Evolutionary conservation across 331 rosid species (phyloP), one percentile per base, ranked within the genome.

Genomic region (Stylosanthes scabra): DNA sequence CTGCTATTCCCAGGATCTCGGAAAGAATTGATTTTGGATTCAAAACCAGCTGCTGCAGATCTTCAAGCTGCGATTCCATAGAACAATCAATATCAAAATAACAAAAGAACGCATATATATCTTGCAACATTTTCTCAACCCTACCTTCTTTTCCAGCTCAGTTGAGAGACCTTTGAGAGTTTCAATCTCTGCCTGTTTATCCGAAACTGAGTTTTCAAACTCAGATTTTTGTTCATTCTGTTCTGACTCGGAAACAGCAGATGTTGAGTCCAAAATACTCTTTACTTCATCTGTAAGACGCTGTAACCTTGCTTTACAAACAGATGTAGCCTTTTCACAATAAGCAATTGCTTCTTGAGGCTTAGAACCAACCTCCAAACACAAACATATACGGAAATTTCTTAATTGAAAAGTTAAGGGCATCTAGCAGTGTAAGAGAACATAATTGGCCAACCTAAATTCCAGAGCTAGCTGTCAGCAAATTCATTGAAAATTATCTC

Each of bases 61-160:
- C 99, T 82, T 95, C 99, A 80, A 95, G 97, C 99, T 95, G 91
- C 82, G 87, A 71, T 46, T 45, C 70, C 74, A 70, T 56, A 11
- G n/a, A n/a, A n/a, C 70, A 37, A 44, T 62, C 66, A 27, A 47
- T 34, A 66, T 28, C 49, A 62, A 80, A 68, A 57, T 12, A 67
- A 47, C 59, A 67, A 40, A 46, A 57, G 6, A 41, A 27, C 55
- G 50, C 15, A 60, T 10, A 29, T 45, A 64, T 9, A 54, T 20
- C 61, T 55, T 29, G 20, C 50, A 7, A 14, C 10, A 58, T 46
- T 70, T 74, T 15, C 52, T 25, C 41, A 50, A 44, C 49, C 41
- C 42, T 59, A 92, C 99, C 93, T 95, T 95, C 91, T 85, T 91
- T 82, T 95, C 99, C 70, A 95, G 92, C 47, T 95, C 99, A 64